A percentile compares a stretch with the other conserved stretches of the same genome.
Conservation (phyloP, 495 filamentous ascomycete species). For the Penicillium taxi region DNA sequence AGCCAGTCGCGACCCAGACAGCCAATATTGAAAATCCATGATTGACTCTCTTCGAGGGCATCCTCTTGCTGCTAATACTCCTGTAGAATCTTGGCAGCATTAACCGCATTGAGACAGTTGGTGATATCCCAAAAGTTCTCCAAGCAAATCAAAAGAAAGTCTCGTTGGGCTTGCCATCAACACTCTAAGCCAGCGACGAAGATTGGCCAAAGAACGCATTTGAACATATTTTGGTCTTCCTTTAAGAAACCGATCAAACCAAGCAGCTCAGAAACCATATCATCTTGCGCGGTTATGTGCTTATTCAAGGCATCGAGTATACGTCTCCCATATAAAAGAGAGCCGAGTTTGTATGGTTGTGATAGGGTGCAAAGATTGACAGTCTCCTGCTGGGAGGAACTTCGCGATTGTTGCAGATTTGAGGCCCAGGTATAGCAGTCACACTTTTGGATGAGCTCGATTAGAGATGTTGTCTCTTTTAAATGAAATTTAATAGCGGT, state of each 20-base stretch:
- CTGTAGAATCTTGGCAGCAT: slow-evolving; percentile 23
- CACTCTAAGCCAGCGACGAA: slow-evolving; percentile 49
- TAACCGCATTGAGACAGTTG: slow-evolving; percentile 33
- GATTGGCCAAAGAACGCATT: slow-evolving; percentile 51
- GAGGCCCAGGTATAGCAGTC: slow-evolving; percentile 30
- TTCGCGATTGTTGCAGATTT: slow-evolving; percentile 23
- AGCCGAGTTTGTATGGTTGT: slow-evolving; percentile 25
- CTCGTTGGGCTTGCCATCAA: slow-evolving; percentile 16
- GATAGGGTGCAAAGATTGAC: slow-evolving; percentile 18
- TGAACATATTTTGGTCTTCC: slow-evolving; percentile 41
- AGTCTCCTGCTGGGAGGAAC: slow-evolving; percentile 17
- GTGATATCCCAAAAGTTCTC: slow-evolving; percentile 33
- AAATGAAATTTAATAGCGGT: slow-evolving; percentile 3
- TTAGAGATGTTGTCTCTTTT: slow-evolving; percentile 11
- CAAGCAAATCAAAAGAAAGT: slow-evolving; percentile 21
- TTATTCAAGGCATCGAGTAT: slow-evolving; percentile 23
- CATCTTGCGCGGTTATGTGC: slow-evolving; percentile 15
- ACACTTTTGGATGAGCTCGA: slow-evolving; percentile 21
- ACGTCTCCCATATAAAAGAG: slow-evolving; percentile 26
- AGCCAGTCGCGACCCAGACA: slow-evolving; percentile 32
- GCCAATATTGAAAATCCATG: slow-evolving; percentile 37
- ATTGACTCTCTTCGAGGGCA: slow-evolving; percentile 2
- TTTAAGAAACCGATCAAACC: slow-evolving; percentile 36
- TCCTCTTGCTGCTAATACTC: slow-evolving; percentile 22
- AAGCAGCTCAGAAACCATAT: slow-evolving; percentile 36